Conservation (phyloP, 1,139 yeast genomes). For the Hemisphaericaspora xylofermentans region DNA sequence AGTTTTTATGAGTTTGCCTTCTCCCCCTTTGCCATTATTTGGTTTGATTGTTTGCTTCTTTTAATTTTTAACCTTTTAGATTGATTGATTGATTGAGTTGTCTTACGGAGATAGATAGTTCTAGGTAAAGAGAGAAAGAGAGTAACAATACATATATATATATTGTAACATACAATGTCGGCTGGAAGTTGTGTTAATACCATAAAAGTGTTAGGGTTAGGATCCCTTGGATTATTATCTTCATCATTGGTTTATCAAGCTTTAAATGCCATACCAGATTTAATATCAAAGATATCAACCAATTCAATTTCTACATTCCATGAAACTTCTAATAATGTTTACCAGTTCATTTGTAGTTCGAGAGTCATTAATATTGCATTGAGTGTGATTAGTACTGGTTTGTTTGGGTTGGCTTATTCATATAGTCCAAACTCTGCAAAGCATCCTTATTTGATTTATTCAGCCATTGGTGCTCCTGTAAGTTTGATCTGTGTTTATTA, state of each 20-base stretch:
- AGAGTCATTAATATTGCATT: constrained; percentile 32
- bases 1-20: too few relatives aligned
- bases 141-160: too few relatives aligned
- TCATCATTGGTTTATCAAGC: constrained; percentile 42
- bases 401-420: constrained; percentile 43
- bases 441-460: constrained; percentile 57
- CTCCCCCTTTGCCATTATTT: too few relatives aligned
- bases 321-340: constrained; percentile 15
- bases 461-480: constrained; percentile 51
- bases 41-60: too few relatives aligned
- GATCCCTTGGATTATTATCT: constrained; percentile 52
- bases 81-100: too few relatives aligned
- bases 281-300: constrained; percentile 29
- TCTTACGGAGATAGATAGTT: too few relatives aligned
- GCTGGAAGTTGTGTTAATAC: constrained; percentile 51
- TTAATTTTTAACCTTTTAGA: constrained; percentile 1
- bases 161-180: constrained; percentile 22
- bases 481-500: constrained; percentile 29
- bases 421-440: constrained; percentile 43
- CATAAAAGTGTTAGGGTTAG: constrained; percentile 50
- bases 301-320: constrained; percentile 8
- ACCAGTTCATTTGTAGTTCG: constrained; percentile 21
- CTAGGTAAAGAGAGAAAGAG: background rate
- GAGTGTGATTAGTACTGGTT: constrained; percentile 37
- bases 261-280: constrained; percentile 32